Evolutionary conservation across 2,329 filamentous ascomycete species (phyloP), one percentile per base, ranked within the genome.

Genomic region (Colletotrichum phormii): DNA sequence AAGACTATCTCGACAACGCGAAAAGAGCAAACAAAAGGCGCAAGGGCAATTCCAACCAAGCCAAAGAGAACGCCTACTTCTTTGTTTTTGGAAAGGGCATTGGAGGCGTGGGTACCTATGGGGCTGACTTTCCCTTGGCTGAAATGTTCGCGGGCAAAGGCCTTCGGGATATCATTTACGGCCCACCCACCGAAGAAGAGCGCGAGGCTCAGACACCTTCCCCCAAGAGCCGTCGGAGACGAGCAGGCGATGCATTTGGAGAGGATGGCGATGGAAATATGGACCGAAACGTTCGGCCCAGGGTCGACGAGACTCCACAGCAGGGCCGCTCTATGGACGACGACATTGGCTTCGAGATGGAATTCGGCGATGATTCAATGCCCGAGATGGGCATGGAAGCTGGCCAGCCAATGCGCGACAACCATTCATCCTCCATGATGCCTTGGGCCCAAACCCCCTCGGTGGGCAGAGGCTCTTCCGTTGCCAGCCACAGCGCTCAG

Each of bases 341-440:
- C 15, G 31, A 53, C 9, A 46, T 9, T 8, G 79, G 79, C 46
- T 80, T 79, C 0, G 75, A 78, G 4, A 59, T 80, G 9, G 77
- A 81, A 2, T 76, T 84, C 7, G 82, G 81, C n/a, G 80, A 85
- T 24, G 82, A 86, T 22, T 80, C 81, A 0, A 80, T 84, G 60
- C 67, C 92, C 24, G 95, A 97, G 80, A 81, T 94, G 29, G 93
- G 92, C 24, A 90, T 94, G 81, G 90, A 94, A 54, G 92, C 89
- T 1, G 89, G 86, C 0, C 87, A 89, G 0, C 88, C 89, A 8
- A 87, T 97, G 65, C 89, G 90, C 5, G 93, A 97, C 71, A 89
- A 92, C 65, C 88, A 89, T 58, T 88, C 86, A 1, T 88, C 86
- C 2, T 86, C 85, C 18, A 80, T 87, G 68, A 82, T 86, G 78